Base-by-base conservation (phyloP, 2,329 filamentous ascomycete genomes). In the Nemania serpens region DNA sequence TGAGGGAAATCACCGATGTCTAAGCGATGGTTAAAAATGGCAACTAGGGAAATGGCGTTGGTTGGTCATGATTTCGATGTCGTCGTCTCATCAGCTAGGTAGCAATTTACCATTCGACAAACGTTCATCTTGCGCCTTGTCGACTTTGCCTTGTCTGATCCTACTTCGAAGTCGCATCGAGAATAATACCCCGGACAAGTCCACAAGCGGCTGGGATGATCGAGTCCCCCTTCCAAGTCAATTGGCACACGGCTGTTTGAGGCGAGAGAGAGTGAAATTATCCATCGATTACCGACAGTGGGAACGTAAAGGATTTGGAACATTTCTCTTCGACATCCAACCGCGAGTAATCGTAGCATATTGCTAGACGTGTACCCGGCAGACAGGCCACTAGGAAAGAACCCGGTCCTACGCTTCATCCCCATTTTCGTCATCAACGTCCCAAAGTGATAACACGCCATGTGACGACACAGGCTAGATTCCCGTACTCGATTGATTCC, bases 1-100 rank as follows among this genome's bases (percentile, higher is more conserved):
- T 66, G 65, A 62, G 63, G 37, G 65, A 62, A 60, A 64, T 66
- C 63, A 60, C 53, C 56, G 64, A 66, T 59, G 61, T 66, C 61
- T 64, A 66, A 66, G 53, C 55, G 55, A 63, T 57, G 48, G 48
- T 54, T 58, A 55, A 60, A 57, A 61, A 49, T 41, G 58, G 60
- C 57, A 66, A 64, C 55, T 48, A 41, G 64, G 58, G 58, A 62
- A 64, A 60, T 59, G 61, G 64, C 64, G 58, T 64, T 64, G 53
- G 58, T 58, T 59, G 61, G 61, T 66, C 63, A 66, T 66, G 61
- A 64, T 66, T 66, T 65, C 54, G 55, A 49, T 59, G 61, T 64
- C 58, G 58, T 63, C 58, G 55, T 48, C 45, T 66, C 58, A 57
- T 64, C 63, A 59, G 63, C 55, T 64, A 66, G 61, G 63, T 66